phyloP scores from a whole-genome alignment of 371 early-diverging fungal genomes.

The Sporodiniella umbellata region DNA sequence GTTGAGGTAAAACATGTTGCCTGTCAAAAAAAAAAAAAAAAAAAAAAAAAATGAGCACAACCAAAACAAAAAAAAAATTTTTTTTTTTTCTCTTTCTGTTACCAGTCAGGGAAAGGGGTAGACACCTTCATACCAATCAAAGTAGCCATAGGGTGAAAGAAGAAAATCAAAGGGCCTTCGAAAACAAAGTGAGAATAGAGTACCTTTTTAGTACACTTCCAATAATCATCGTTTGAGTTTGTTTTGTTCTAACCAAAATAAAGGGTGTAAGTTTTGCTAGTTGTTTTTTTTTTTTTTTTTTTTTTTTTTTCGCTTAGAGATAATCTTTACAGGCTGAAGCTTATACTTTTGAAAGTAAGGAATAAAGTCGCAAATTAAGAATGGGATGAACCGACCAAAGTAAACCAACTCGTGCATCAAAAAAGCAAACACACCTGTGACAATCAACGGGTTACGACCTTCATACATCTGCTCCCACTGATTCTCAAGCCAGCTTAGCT shows the following conservation, averaged over 20 bases:
- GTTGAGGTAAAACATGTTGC: constrained; percentile 46
- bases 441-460: constrained; percentile 68
- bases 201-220: constrained; percentile 76
- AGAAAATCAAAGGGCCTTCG: constrained; percentile 85
- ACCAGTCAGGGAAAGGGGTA: constrained; percentile 85
- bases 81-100: constrained; percentile 13
- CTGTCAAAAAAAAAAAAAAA: constrained; percentile 4
- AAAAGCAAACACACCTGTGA: constrained; percentile 66
- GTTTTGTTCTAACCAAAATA: constrained; percentile 52
- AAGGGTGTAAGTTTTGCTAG: too few relatives aligned
- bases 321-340: constrained; percentile 75
- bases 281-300: background rate
- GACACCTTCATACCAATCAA: constrained; percentile 81
- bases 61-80: background rate
- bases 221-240: constrained; percentile 64
- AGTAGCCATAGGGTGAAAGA: constrained; percentile 83
- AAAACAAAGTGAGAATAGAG: constrained; percentile 72
- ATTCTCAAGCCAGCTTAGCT: constrained; percentile 21
- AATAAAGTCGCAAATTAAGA: constrained; percentile 68
- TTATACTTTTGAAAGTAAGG: constrained; percentile 79
- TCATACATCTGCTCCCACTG: constrained; percentile 68
- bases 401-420: constrained; percentile 77
- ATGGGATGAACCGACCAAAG: constrained; percentile 78
- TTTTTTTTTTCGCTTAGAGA: background rate
- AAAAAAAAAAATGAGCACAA: too few relatives aligned